These are phyloP conservation scores for Stachybotrys chartarum DNA, from an alignment of 2,329 filamentous ascomycete genomes.

Conservation along the genomic window DNA sequence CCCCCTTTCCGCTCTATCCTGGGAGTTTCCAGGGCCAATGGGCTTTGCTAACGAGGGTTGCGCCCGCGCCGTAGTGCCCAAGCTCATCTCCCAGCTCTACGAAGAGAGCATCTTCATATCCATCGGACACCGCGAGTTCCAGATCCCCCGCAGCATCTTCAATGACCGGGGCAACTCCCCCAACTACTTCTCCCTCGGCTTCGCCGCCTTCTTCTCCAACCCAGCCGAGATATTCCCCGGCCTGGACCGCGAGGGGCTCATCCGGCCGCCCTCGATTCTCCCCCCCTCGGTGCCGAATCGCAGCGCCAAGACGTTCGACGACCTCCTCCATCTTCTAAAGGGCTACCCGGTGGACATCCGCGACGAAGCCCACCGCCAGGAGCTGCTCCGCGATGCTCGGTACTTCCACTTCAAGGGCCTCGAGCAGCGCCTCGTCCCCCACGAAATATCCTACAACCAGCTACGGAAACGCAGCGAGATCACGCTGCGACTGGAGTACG, in stretches of 20 bases:
- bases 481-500: slow-evolving; percentile 69
- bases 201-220: slow-evolving; percentile 77
- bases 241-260: slow-evolving; percentile 66
- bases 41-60: slow-evolving; percentile 1
- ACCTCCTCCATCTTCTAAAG: slow-evolving; percentile 73
- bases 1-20: too few species aligned
- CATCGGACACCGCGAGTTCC: slow-evolving; percentile 80
- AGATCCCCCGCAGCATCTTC: slow-evolving; percentile 84
- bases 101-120: slow-evolving; percentile 88
- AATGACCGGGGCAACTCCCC: slow-evolving; percentile 80
- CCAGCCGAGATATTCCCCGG: slow-evolving; percentile 80
- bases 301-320: slow-evolving; percentile 75
- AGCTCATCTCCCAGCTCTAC: slow-evolving; percentile 83
- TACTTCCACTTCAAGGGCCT: slow-evolving; percentile 92
- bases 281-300: slow-evolving; percentile 76
- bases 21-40: too few species aligned
- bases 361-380: slow-evolving; percentile 66
- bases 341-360: slow-evolving; percentile 78
- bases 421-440: slow-evolving; percentile 79
- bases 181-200: slow-evolving; percentile 92
- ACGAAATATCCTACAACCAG: slow-evolving; percentile 69
- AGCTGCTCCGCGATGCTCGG: slow-evolving; percentile 75
- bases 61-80: slow-evolving; percentile 55
- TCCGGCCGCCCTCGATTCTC: slow-evolving; percentile 79
- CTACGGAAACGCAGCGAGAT: slow-evolving; percentile 66